Percentiles rank a stretch among this genome's conserved stretches.
phyloP scores from a whole-genome alignment of 306 rosid species.

The Dalbergia oliveri region DNA sequence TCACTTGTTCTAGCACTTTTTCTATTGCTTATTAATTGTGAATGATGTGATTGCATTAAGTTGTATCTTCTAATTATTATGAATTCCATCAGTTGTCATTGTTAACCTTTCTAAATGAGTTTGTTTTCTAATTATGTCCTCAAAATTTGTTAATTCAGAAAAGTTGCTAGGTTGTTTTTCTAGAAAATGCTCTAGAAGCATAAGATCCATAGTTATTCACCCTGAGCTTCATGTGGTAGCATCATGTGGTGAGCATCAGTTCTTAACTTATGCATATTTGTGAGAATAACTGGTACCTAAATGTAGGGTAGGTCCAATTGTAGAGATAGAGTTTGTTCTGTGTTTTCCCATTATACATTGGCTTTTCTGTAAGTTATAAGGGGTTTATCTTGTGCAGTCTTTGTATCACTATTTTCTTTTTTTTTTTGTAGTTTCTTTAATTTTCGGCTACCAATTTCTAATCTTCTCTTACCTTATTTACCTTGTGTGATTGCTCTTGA shows the following conservation, averaged over 20 bases:
- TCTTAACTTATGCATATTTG: not conserved
- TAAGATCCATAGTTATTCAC: constrained; percentile 90
- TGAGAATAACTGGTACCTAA: too few relatives aligned
- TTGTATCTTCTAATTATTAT: constrained; percentile 24
- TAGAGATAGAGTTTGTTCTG: not conserved
- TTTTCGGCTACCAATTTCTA: not conserved
- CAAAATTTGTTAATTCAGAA: constrained; percentile 60
- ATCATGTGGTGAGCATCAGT: constrained; percentile 79
- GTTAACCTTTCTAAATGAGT: constrained; percentile 29
- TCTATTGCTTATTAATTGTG: constrained; percentile 1
- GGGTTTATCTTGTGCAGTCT: not conserved
- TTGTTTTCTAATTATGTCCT: constrained; percentile 23
- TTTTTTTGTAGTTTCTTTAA: not conserved
- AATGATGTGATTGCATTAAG: constrained; percentile 19
- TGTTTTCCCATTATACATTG: not conserved
- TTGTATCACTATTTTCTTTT: not conserved
- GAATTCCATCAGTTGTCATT: constrained; percentile 5
- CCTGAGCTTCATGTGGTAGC: constrained; percentile 85
- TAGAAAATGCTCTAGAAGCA: constrained; percentile 97
- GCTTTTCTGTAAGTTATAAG: not conserved
- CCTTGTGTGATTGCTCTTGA: constrained; percentile 21
- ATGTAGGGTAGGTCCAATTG: not conserved
- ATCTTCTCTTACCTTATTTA: not conserved
- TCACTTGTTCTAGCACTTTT: constrained; percentile 8
- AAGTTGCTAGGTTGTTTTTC: constrained; percentile 78